These are phyloP conservation scores for Septoria petroselini DNA, from an alignment of 2,329 filamentous ascomycete genomes.

Conservation along the genomic window DNA sequence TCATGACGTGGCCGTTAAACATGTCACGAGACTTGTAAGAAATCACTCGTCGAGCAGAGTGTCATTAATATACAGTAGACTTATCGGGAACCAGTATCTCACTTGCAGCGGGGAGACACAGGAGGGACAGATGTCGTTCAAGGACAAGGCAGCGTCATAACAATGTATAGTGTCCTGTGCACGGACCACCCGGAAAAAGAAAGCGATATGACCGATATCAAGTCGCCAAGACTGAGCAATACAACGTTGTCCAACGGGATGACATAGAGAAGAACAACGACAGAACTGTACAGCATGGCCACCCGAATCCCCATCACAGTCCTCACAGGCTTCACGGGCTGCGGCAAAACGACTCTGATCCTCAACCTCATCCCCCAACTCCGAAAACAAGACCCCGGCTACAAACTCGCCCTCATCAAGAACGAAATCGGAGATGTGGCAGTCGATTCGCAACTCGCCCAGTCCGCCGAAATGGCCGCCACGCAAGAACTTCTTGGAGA, in stretches of 20 bases:
- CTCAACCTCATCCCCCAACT: conserved; percentile 92
- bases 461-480: conserved; percentile 76
- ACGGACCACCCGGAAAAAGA: not conserved
- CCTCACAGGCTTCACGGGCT: conserved; percentile 91
- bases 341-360: conserved; percentile 93
- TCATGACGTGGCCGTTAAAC: conserved; percentile 13
- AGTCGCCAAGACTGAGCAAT: no score
- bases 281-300: not conserved
- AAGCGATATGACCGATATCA: not conserved
- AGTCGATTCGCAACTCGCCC: conserved; percentile 86
- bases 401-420: conserved; percentile 91
- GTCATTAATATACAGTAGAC: conserved; percentile 7
- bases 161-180: not conserved
- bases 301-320: conserved; percentile 78
- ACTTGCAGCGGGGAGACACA: not conserved
- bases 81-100: conserved; percentile 7
- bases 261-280: no score
- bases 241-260: no score
- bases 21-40: conserved; percentile 11
- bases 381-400: conserved; percentile 76
- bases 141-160: not conserved
- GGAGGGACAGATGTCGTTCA: not conserved
- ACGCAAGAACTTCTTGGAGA: conserved; percentile 92
- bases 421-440: conserved; percentile 97
- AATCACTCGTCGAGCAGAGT: conserved; percentile 8